A percentile compares a stretch with the other conserved stretches of the same genome.
phyloP scores from a whole-genome alignment of 345 rosid species.

The Limnanthes douglasii region DNA sequence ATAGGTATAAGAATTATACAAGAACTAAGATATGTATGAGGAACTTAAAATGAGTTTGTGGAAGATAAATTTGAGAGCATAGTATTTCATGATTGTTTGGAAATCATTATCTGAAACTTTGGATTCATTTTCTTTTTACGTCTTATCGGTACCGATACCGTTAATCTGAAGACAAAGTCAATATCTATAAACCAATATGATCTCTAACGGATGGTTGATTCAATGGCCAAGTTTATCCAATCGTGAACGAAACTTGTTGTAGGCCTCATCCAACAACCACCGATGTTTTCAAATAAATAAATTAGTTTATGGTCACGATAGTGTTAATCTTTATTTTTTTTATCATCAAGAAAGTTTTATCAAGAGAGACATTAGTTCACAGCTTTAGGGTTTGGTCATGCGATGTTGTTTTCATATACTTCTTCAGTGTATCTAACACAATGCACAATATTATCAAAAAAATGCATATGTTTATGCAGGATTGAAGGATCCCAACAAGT shows the following conservation, averaged over 20 bases:
- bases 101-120: too few relatives aligned
- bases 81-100: too few relatives aligned
- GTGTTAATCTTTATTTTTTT: constrained; percentile 34
- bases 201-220: constrained; percentile 57
- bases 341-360: constrained; percentile 23
- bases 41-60: too few relatives aligned
- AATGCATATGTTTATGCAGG: constrained; percentile 65
- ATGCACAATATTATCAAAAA: constrained; percentile 74
- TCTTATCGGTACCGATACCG: constrained; percentile 34
- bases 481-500: constrained; percentile 49
- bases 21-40: too few relatives aligned
- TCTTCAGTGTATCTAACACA: constrained; percentile 71
- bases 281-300: constrained; percentile 35
- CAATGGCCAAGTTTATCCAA: constrained; percentile 60
- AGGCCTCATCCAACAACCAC: constrained; percentile 63
- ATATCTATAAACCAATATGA: constrained; percentile 60
- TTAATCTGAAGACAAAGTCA: constrained; percentile 45
- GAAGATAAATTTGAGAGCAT: too few relatives aligned
- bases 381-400: constrained; percentile 51
- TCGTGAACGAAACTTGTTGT: constrained; percentile 43
- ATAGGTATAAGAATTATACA: too few relatives aligned
- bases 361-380: constrained; percentile 46
- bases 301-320: constrained; percentile 13
- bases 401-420: constrained; percentile 52
- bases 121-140: too few relatives aligned